Conservation (phyloP, 495 filamentous ascomycete genomes). For the Xylaria sp. region DNA sequence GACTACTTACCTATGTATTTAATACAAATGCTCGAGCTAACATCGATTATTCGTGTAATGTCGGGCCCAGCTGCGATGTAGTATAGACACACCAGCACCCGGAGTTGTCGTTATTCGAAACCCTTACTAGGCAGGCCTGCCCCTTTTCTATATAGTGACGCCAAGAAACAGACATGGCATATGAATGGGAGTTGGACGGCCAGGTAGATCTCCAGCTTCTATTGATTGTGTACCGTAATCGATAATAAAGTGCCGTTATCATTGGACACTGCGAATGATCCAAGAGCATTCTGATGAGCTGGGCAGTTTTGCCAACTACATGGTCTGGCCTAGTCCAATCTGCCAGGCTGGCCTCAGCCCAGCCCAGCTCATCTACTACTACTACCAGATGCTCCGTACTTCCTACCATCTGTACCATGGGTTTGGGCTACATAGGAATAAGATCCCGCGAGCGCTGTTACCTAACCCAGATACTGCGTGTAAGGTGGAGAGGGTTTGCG, state of each 20-base stretch:
- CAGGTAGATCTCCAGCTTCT: neutral
- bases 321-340: neutral
- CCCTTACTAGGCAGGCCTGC: neutral
- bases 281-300: neutral
- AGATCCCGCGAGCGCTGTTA: neutral
- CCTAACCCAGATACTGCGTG: neutral
- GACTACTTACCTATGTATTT: neutral
- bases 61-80: neutral
- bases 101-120: neutral
- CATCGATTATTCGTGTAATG: neutral
- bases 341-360: neutral
- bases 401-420: neutral
- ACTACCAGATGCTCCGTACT: neutral
- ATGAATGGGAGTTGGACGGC: neutral
- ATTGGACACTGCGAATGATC: neutral
- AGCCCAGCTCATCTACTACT: neutral
- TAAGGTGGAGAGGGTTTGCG: neutral
- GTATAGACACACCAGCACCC: neutral
- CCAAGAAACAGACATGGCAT: neutral
- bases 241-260: neutral
- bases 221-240: neutral
- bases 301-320: neutral
- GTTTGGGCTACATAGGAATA: neutral
- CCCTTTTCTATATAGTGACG: neutral
- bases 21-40: neutral